Evolutionary conservation across 257 asterid genomes (phyloP).

Genomic region (Lycium ferocissimum): DNA sequence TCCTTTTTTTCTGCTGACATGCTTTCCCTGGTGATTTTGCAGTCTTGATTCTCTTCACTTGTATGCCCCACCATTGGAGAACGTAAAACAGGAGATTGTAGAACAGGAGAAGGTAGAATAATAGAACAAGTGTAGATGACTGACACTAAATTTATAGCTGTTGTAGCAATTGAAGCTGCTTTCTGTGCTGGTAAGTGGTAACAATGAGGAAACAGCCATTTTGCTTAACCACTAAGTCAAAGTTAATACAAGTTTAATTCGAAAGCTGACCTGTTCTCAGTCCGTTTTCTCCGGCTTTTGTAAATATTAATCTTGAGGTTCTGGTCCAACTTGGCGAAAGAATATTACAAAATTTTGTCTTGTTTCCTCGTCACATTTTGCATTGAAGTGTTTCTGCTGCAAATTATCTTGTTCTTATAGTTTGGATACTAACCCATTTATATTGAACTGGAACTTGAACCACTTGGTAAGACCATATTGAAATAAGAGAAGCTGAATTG

Average conservation of each 20-base stretch:
- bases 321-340: not conserved
- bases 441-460: not conserved
- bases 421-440: no score
- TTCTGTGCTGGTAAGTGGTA: not conserved
- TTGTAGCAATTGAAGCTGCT: not conserved
- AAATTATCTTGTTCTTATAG: not conserved
- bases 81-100: not conserved
- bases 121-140: not conserved
- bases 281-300: not conserved
- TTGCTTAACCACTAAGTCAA: not conserved
- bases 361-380: not conserved
- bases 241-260: not conserved
- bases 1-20: not conserved
- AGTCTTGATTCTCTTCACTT: constrained; percentile 24
- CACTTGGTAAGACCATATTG: not conserved
- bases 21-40: not conserved
- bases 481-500: not conserved
- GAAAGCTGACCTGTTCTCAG: not conserved
- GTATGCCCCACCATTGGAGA: not conserved
- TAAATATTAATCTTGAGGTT: not conserved
- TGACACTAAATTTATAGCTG: not conserved
- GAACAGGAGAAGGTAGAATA: not conserved
- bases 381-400: not conserved
- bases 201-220: no score
- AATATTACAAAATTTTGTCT: not conserved